Conservation (phyloP, 192 early-diverging fungal species). For the Podila horticola region DNA sequence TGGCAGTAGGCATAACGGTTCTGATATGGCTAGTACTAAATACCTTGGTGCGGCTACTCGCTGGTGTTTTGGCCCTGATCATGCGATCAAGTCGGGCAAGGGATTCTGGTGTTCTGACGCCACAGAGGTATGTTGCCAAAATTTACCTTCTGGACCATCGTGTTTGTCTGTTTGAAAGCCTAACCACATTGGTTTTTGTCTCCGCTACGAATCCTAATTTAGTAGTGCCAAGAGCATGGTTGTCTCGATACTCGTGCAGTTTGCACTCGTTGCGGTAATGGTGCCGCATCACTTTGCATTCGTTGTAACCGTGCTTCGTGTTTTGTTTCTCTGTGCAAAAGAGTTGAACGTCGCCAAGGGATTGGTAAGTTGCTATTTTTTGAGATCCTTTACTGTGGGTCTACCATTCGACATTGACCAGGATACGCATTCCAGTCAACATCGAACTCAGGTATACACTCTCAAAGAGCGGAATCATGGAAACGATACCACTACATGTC, state of each 20-base stretch:
- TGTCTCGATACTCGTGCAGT: constrained; percentile 53
- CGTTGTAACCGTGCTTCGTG: constrained; percentile 69
- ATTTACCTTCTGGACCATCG: too few species aligned
- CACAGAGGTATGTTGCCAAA: not conserved
- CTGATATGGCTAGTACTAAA: constrained; percentile 49
- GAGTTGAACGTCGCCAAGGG: constrained; percentile 40
- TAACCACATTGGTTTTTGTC: not conserved
- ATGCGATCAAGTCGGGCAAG: not conserved
- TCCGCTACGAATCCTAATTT: not conserved
- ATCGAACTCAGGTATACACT: not conserved
- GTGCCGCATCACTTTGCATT: constrained; percentile 86
- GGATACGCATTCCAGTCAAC: too few species aligned
- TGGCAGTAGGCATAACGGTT: constrained; percentile 56
- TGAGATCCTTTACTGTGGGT: too few species aligned
- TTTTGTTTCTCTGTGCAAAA: constrained; percentile 60
- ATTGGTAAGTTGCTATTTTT: constrained; percentile 24
- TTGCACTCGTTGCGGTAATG: constrained; percentile 66
- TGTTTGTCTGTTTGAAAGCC: too few species aligned
- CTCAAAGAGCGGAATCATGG: constrained; percentile 19
- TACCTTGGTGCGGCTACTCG: constrained; percentile 24
- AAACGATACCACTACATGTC: constrained; percentile 65
- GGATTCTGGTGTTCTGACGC: not conserved
- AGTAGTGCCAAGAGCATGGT: constrained; percentile 14
- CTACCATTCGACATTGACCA: too few species aligned
- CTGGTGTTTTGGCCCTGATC: not conserved